These are phyloP conservation scores for Paxillus rubicundulus DNA, from an alignment of 768 basidiomycete genomes.

Conservation along the genomic window DNA sequence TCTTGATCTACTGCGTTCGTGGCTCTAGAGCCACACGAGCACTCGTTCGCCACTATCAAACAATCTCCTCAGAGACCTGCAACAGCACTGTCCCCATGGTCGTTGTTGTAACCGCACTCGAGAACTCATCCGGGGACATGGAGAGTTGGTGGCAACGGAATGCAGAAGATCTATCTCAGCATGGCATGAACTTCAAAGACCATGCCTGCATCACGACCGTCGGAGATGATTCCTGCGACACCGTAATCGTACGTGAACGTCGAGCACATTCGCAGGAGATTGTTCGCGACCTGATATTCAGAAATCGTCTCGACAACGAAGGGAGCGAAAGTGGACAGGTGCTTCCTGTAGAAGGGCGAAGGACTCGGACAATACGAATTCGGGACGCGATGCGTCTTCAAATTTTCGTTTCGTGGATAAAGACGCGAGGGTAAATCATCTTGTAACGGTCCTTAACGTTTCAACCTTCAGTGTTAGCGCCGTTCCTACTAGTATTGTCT, in stretches of 20 bases:
- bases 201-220: constrained; percentile 35
- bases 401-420: background rate
- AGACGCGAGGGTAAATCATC: background rate
- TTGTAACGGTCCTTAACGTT: no score
- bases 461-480: no score
- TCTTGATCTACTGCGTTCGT: constrained; percentile 42
- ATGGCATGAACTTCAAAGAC: constrained; percentile 27
- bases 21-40: constrained; percentile 40
- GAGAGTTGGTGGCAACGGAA: constrained; percentile 37
- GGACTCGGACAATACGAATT: constrained; percentile 10
- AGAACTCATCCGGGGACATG: constrained; percentile 32
- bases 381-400: constrained; percentile 14
- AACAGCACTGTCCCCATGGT: constrained; percentile 33
- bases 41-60: constrained; percentile 37
- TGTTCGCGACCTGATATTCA: constrained; percentile 24
- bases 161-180: constrained; percentile 10
- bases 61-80: constrained; percentile 32
- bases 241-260: constrained; percentile 11
- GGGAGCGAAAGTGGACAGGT: background rate
- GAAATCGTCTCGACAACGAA: constrained; percentile 13
- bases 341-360: background rate
- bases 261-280: constrained; percentile 22
- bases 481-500: no score
- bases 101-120: constrained; percentile 41
- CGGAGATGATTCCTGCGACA: constrained; percentile 20